These are phyloP conservation scores for Cordyceps pruinosa DNA, from an alignment of 2,329 filamentous ascomycete genomes.

Conservation along the genomic window DNA sequence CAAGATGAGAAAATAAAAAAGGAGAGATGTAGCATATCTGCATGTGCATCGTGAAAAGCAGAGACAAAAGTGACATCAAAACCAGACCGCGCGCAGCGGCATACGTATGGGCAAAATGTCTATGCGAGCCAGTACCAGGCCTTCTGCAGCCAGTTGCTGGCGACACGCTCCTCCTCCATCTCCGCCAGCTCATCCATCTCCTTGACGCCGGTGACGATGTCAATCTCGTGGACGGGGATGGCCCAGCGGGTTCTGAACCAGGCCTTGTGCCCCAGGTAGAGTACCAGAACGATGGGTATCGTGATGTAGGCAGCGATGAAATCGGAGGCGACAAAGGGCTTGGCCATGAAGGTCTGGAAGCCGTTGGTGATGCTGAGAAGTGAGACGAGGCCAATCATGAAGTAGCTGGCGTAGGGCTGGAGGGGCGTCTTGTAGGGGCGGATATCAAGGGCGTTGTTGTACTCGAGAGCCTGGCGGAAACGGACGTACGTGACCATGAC, in stretches of 20 bases:
- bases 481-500: slow-evolving; percentile 53
- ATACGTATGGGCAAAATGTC: not conserved
- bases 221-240: slow-evolving; percentile 42
- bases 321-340: slow-evolving; percentile 52
- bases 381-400: slow-evolving; percentile 49
- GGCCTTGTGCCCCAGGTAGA: slow-evolving; percentile 60
- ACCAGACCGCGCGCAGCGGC: not conserved
- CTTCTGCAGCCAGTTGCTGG: slow-evolving; percentile 45
- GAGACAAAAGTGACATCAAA: not conserved
- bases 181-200: slow-evolving; percentile 55
- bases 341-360: slow-evolving; percentile 65
- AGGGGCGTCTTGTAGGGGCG: slow-evolving; percentile 46
- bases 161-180: slow-evolving; percentile 38
- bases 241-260: slow-evolving; percentile 36
- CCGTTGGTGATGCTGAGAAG: slow-evolving; percentile 67
- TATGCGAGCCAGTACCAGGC: slow-evolving; percentile 50
- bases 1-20: not conserved
- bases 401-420: slow-evolving; percentile 59
- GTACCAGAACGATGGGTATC: slow-evolving; percentile 51
- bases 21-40: not conserved
- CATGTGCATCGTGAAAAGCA: not conserved
- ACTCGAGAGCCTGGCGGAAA: slow-evolving; percentile 49
- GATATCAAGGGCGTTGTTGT: slow-evolving; percentile 42
- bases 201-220: slow-evolving; percentile 50
- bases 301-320: slow-evolving; percentile 63